Percentiles rank a stretch among this genome's conserved stretches.
Conservation (phyloP, 2,329 filamentous ascomycete genomes). For the Clonostachys sp. region DNA sequence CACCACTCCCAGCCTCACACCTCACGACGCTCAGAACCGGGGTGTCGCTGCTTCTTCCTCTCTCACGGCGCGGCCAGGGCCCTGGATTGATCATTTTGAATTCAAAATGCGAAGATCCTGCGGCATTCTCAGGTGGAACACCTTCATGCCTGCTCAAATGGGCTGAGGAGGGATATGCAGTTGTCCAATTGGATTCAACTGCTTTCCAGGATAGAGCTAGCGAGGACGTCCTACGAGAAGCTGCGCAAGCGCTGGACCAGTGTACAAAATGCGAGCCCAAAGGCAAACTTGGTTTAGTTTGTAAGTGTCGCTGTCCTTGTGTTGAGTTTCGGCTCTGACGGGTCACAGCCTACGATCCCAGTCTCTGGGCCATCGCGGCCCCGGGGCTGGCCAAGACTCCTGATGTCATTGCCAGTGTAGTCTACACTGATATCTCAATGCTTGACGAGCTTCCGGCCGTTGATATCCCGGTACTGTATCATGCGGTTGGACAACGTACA, state of each 20-base stretch:
- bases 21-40: slow-evolving; percentile 8
- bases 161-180: slow-evolving; percentile 12
- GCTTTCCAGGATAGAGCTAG: too few relatives aligned
- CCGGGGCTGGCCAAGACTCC: slow-evolving; percentile 11
- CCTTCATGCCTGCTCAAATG: background rate
- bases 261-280: slow-evolving; percentile 4
- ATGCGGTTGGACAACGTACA: slow-evolving; percentile 8
- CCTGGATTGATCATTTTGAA: background rate
- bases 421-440: slow-evolving; percentile 8
- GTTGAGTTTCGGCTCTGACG: too few relatives aligned
- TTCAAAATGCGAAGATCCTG: too few relatives aligned
- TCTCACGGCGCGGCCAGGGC: slow-evolving; percentile 16
- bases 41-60: slow-evolving; percentile 19
- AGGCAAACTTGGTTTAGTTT: slow-evolving; percentile 29
- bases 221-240: too few relatives aligned
- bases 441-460: background rate
- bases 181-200: slow-evolving; percentile 43
- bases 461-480: slow-evolving; percentile 7
- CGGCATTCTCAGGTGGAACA: background rate
- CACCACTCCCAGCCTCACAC: slow-evolving; percentile 13
- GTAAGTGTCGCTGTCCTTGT: slow-evolving; percentile 13
- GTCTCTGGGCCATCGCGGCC: slow-evolving; percentile 11
- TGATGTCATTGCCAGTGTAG: slow-evolving; percentile 10
- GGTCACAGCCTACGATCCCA: slow-evolving; percentile 3
- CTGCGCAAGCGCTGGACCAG: background rate